Evolutionary conservation across 2,329 filamentous ascomycete genomes (phyloP).

Genomic region (Trichophyton benhamiae): DNA sequence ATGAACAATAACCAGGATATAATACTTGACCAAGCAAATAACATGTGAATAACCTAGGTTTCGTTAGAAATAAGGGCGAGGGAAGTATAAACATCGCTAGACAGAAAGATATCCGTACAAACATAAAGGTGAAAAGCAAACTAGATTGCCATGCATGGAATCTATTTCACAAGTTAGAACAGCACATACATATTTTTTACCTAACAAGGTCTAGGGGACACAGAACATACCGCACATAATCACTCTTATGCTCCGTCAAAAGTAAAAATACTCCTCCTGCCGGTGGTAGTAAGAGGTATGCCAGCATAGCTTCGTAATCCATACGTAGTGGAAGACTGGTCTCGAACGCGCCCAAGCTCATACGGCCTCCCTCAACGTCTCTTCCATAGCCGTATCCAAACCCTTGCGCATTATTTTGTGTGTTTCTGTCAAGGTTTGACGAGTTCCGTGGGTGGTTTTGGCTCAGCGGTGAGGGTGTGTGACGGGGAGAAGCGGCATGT

Average conservation of each 20-base stretch:
- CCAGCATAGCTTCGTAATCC: constrained; percentile 80
- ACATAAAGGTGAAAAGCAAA: constrained; percentile 61
- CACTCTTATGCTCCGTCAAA: constrained; percentile 82
- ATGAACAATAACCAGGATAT: constrained; percentile 75
- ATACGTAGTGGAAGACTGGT: constrained; percentile 77
- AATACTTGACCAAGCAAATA: constrained; percentile 74
- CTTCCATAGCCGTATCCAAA: constrained; percentile 14
- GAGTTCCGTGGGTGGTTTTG: constrained; percentile 15
- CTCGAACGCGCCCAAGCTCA: constrained; percentile 68
- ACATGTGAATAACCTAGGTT: constrained; percentile 62
- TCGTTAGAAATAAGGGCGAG: neutral
- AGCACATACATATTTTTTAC: neutral
- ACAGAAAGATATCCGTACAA: constrained; percentile 30
- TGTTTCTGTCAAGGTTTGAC: constrained; percentile 19
- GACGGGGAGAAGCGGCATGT: constrained; percentile 38
- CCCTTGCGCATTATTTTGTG: constrained; percentile 13
- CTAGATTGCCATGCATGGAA: constrained; percentile 96
- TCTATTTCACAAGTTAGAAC: constrained; percentile 32
- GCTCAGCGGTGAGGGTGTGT: constrained; percentile 29
- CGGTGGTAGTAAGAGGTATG: constrained; percentile 76
- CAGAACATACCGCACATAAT: constrained; percentile 68
- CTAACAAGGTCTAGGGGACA: neutral
- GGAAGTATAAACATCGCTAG: neutral
- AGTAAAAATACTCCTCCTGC: constrained; percentile 73
- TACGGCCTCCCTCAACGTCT: constrained; percentile 40